Evolutionary conservation across 164 flowering plant genomes (phyloP).

Genomic region (Dillenia turbinata): DNA sequence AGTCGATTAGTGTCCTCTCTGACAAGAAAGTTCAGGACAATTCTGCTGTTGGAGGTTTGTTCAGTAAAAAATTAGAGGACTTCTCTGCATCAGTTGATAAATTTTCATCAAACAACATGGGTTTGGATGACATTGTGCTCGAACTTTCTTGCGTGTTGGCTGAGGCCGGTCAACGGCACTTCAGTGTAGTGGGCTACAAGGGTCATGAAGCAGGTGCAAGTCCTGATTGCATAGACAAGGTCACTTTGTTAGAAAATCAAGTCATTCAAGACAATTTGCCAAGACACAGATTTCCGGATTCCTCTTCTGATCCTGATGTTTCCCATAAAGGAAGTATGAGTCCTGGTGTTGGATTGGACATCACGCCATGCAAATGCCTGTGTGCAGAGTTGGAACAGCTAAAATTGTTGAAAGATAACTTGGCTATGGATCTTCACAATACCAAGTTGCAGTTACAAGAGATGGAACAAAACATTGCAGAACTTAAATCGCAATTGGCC

Average conservation of each 20-base stretch:
- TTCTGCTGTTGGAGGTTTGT: conserved; percentile 31
- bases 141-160: conserved; percentile 64
- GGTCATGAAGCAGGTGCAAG: conserved; percentile 45
- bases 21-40: conserved; percentile 47
- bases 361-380: conserved; percentile 30
- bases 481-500: conserved; percentile 65
- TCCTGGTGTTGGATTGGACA: conserved; percentile 37
- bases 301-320: conserved; percentile 56
- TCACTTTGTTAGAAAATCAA: conserved; percentile 72
- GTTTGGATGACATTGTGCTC: conserved; percentile 53
- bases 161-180: conserved; percentile 47
- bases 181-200: conserved; percentile 46
- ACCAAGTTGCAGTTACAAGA: conserved; percentile 59
- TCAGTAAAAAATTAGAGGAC: conserved; percentile 40
- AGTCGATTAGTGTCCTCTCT: conserved; percentile 58
- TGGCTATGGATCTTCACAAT: conserved; percentile 47
- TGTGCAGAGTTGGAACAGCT: conserved; percentile 61
- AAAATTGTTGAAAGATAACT: conserved; percentile 59
- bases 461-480: conserved; percentile 62
- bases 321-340: conserved; percentile 52
- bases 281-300: conserved; percentile 48
- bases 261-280: conserved; percentile 32
- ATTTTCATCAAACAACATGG: conserved; percentile 26
- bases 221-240: conserved; percentile 85
- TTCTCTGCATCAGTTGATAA: conserved; percentile 48